phyloP scores from a whole-genome alignment of 1,139 yeast genomes.

The Candida buenavistaensis region DNA sequence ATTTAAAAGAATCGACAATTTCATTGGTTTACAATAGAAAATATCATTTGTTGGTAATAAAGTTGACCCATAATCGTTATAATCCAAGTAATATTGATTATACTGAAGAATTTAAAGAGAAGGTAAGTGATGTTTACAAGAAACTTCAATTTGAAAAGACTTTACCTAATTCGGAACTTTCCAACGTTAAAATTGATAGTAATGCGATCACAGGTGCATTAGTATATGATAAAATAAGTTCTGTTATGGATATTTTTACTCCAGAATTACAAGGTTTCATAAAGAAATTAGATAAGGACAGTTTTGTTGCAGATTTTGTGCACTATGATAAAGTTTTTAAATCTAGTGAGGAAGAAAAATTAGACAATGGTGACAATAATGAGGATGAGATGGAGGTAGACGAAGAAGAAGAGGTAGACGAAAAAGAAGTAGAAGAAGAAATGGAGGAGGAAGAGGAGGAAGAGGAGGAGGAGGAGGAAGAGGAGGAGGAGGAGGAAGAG shows the following conservation, averaged over 20 bases:
- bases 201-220: constrained; percentile 26
- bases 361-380: constrained; percentile 17
- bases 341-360: constrained; percentile 10
- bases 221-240: constrained; percentile 27
- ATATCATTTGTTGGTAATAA: constrained; percentile 21
- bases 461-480: constrained; percentile 13
- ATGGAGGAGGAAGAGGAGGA: constrained; percentile 15
- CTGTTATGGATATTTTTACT: constrained; percentile 18
- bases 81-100: constrained; percentile 11
- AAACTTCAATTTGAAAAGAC: constrained; percentile 18
- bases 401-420: constrained; percentile 15
- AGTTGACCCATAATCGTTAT: constrained; percentile 20
- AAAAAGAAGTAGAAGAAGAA: constrained; percentile 19
- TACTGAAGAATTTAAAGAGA: constrained; percentile 12
- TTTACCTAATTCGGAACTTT: constrained; percentile 9
- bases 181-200: constrained; percentile 18
- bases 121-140: constrained; percentile 18
- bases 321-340: constrained; percentile 23
- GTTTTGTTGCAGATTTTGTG: constrained; percentile 32
- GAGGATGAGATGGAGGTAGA: constrained; percentile 18
- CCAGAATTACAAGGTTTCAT: constrained; percentile 23
- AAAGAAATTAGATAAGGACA: constrained; percentile 25
- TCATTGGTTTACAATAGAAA: constrained; percentile 13
- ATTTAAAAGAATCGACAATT: constrained; percentile 14
- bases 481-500: constrained; percentile 3